A percentile compares a stretch with the other conserved stretches of the same genome.
Conservation (phyloP, 352 stramenopile genomes). For the Globisporangium recalcitrans region DNA sequence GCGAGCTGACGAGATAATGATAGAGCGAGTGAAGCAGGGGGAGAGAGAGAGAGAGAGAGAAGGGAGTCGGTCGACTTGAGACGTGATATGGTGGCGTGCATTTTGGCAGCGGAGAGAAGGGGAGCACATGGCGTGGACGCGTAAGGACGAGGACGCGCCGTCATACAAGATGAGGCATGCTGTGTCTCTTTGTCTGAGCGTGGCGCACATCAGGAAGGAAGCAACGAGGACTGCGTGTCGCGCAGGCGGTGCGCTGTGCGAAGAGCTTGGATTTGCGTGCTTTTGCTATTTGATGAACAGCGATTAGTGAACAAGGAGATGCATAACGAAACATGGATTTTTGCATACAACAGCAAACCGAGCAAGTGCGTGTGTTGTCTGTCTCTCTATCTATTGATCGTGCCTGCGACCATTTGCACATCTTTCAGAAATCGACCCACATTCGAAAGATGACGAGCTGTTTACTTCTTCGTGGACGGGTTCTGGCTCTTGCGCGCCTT, state of each 20-base stretch:
- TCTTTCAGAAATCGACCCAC: not conserved
- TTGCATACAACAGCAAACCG: not conserved
- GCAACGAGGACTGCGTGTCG: not conserved
- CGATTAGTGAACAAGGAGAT: not conserved
- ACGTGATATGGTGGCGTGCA: not conserved
- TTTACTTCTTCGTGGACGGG: slow-evolving; percentile 3
- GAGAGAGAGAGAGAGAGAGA: not conserved
- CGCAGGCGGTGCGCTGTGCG: not conserved
- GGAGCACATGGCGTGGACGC: not conserved
- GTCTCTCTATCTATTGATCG: not conserved
- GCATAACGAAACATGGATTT: not conserved
- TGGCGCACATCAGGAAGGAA: not conserved
- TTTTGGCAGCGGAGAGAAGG: not conserved
- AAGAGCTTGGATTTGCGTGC: not conserved
- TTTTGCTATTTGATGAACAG: slow-evolving; percentile 1
- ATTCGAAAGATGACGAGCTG: not conserved
- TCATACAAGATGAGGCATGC: too few relatives aligned
- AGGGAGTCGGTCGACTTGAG: not conserved
- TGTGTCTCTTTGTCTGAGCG: not conserved
- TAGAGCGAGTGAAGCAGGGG: not conserved
- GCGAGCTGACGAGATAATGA: not conserved
- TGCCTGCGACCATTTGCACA: too few relatives aligned
- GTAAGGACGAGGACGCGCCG: not conserved
- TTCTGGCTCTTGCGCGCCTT: slow-evolving; percentile 35
- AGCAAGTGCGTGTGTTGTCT: not conserved